Conservation (phyloP, 169 alveolate species). For the Eimeria maxima region DNA sequence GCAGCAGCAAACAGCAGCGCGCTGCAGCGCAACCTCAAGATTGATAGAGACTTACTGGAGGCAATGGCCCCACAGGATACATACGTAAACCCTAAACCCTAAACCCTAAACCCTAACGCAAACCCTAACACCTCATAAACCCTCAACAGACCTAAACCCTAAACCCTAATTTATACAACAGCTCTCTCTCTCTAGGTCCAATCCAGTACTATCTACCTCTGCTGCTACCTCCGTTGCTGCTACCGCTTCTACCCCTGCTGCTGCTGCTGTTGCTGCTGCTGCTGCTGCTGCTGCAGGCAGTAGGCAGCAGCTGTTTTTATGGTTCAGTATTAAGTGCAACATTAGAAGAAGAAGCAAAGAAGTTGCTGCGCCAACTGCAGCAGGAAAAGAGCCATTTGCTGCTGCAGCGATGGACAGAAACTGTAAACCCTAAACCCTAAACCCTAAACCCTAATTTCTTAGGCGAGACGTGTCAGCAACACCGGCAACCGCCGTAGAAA, state of each 20-base stretch:
- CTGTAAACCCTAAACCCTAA: neutral
- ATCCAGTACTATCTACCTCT: neutral
- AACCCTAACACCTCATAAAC: neutral
- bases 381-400: no score
- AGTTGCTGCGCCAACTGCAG: no score
- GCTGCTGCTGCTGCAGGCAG: no score
- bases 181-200: neutral
- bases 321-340: no score
- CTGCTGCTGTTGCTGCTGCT: no score
- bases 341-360: no score
- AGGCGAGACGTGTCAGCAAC: no score
- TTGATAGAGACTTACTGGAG: no score
- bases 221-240: neutral
- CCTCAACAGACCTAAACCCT: conserved; percentile 29
- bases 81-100: neutral
- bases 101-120: neutral
- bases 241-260: neutral
- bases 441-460: neutral
- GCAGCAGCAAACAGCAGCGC: no score
- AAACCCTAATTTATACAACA: neutral
- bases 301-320: no score
- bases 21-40: no score
- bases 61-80: neutral
- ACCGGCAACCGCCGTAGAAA: neutral
- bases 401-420: no score